Evolutionary conservation across 2,329 filamentous ascomycete genomes (phyloP), one percentile per base, ranked within the genome.

Genomic region (Alternaria arborescens): DNA sequence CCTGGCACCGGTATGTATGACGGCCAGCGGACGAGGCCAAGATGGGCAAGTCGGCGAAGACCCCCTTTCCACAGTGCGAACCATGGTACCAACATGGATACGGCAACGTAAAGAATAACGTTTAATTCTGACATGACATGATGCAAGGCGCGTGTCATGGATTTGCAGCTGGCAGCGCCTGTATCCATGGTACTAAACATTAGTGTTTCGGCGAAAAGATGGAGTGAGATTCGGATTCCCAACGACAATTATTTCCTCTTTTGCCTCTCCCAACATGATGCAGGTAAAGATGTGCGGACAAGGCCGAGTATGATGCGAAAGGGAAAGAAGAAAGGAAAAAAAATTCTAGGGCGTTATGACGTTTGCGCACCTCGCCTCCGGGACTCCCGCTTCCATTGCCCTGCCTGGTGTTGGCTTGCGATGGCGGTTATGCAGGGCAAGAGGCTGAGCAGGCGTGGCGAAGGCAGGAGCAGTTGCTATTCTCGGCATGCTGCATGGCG

Each of bases 401-500:
- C 8, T 61, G 8, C 36, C 18, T 40, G 41, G 36, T 28, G 28
- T 11, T 34, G 16, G 18, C 42, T 34, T 41, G 20, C 56, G 34
- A 43, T 28, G 41, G 32, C 52, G 46, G 52, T 32, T 34, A 57
- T 62, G 54, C 53, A 64, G 54, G 61, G 55, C 43, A 59, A 16
- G 18, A 41, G 36, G 41, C 58, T 47, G 61, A 58, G 51, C 16
- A 32, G 34, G 50, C 34, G 58, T 62, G 61, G 61, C 61, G 38
- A 55, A 44, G 57, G 43, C 52, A 26, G 41, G 32, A 36, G 50
- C 16, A 8, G 42, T 30, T 48, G 42, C 59, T 65, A 62, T 67
- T 67, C 56, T 67, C 62, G 64, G 64, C 58, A 58, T 18, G 52
- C 20, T 60, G 64, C 57, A 58, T 64, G 52, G 11, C 42, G 48